phyloP scores from a whole-genome alignment of 2,329 filamentous ascomycete species.

The Leptographium wingfieldii region DNA sequence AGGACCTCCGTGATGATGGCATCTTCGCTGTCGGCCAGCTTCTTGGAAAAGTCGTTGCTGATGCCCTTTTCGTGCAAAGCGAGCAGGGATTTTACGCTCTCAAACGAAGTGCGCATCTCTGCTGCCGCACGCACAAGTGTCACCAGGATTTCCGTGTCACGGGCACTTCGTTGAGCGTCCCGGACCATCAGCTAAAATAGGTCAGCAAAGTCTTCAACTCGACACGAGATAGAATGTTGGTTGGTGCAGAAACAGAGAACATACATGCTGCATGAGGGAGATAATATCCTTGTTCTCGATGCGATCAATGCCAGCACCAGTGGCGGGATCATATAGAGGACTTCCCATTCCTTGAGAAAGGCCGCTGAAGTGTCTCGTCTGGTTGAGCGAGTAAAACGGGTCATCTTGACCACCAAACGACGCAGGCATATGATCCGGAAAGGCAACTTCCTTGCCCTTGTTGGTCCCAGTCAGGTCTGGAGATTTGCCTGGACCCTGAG shows the following conservation, averaged over 20 bases:
- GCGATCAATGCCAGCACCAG: conserved; percentile 73
- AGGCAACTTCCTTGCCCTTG: conserved; percentile 45
- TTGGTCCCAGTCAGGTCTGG: conserved; percentile 33
- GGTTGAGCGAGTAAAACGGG: conserved; percentile 50
- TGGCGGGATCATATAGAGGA: conserved; percentile 81
- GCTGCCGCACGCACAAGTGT: conserved; percentile 86
- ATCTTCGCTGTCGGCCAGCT: conserved; percentile 65
- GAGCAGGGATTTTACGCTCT: conserved; percentile 87
- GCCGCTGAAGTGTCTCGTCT: conserved; percentile 62
- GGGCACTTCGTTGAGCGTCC: conserved; percentile 88
- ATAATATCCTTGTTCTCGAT: conserved; percentile 97
- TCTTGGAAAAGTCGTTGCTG: conserved; percentile 70
- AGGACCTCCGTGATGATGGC: conserved; percentile 79
- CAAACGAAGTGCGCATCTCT: conserved; percentile 94
- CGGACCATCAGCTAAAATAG: conserved; percentile 66
- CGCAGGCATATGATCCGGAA: conserved; percentile 32
- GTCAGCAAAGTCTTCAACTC: background rate
- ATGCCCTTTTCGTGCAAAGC: conserved; percentile 81
- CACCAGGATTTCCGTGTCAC: conserved; percentile 92
- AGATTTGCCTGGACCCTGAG: conserved; percentile 49
- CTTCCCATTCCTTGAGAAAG: conserved; percentile 87
- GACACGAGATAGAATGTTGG: background rate
- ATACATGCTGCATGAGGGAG: conserved; percentile 88
- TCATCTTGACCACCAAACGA: conserved; percentile 35
- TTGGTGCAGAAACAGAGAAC: conserved; percentile 18